Percentiles rank a stretch among this genome's conserved stretches.
phyloP scores from a whole-genome alignment of 192 early-diverging fungal genomes.

The Dissophora ornata region DNA sequence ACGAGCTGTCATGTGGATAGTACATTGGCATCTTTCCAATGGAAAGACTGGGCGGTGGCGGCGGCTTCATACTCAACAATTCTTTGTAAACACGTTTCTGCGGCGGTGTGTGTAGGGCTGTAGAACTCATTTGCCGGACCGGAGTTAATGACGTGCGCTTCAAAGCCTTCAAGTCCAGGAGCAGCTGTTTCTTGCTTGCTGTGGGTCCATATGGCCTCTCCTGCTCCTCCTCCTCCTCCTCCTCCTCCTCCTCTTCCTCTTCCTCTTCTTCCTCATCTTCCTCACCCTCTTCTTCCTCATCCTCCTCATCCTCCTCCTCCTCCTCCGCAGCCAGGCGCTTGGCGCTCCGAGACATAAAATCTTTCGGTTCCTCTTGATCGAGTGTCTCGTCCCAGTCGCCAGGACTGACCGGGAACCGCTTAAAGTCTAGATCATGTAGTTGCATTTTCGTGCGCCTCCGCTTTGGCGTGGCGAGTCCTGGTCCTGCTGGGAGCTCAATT shows the following conservation, averaged over 20 bases:
- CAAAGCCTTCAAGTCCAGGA: background rate
- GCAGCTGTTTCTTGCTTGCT: constrained; percentile 1
- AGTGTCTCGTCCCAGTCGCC: background rate
- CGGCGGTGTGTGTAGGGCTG: constrained; percentile 12
- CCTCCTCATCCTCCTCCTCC: background rate
- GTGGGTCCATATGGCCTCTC: background rate
- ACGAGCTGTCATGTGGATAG: background rate
- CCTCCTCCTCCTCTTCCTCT: background rate
- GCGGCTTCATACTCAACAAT: background rate
- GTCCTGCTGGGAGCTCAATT: background rate
- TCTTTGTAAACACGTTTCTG: background rate
- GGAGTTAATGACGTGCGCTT: background rate
- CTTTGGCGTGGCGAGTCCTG: background rate
- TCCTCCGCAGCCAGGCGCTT: background rate
- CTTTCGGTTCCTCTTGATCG: no score
- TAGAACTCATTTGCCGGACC: background rate
- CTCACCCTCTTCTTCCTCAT: background rate
- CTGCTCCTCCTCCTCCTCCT: background rate
- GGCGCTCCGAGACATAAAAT: no score
- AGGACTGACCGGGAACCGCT: background rate
- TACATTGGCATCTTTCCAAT: constrained; percentile 6
- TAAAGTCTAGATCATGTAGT: background rate
- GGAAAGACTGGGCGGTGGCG: background rate
- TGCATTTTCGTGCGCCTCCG: background rate
- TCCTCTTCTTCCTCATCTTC: background rate